phyloP scores from a whole-genome alignment of 1,139 yeast species.

The Protomyces inouyei region DNA sequence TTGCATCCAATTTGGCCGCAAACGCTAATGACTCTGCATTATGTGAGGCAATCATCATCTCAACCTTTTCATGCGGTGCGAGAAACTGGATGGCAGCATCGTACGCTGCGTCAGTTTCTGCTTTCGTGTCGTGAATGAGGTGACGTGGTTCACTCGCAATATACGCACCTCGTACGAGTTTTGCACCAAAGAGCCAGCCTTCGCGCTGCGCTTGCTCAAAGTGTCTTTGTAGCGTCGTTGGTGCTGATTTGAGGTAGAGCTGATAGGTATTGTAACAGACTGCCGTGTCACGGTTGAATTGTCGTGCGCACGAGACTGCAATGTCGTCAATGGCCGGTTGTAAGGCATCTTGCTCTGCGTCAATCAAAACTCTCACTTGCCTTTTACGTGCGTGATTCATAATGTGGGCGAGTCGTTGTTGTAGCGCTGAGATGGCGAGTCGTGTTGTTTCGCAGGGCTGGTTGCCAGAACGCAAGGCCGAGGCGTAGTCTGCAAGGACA shows the following conservation, averaged over 20 bases:
- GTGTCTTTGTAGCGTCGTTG: constrained; percentile 58
- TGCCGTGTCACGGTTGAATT: constrained; percentile 57
- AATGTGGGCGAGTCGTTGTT: constrained; percentile 41
- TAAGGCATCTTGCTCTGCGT: constrained; percentile 83
- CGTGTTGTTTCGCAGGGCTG: constrained; percentile 30
- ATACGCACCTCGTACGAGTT: constrained; percentile 96
- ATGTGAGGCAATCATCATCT: constrained; percentile 86
- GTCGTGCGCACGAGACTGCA: constrained; percentile 74
- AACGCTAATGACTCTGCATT: constrained; percentile 66
- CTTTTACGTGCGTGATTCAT: constrained; percentile 53
- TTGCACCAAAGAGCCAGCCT: constrained; percentile 71
- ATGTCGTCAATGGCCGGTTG: constrained; percentile 89
- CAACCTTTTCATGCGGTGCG: constrained; percentile 41
- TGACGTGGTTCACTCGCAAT: constrained; percentile 82
- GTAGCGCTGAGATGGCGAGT: constrained; percentile 45
- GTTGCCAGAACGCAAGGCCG: neutral
- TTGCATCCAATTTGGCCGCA: constrained; percentile 30
- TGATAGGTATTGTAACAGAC: constrained; percentile 90
- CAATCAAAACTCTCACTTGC: constrained; percentile 76
- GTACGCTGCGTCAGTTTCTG: constrained; percentile 70
- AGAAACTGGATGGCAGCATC: constrained; percentile 64
- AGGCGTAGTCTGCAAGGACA: constrained; percentile 47
- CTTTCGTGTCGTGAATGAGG: constrained; percentile 71
- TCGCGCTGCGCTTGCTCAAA: constrained; percentile 58
- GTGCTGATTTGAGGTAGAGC: constrained; percentile 75